Percentiles rank a stretch among this genome's conserved stretches.
Conservation (phyloP, 176 grass and related monocot species). For the Hordeum marinum region DNA sequence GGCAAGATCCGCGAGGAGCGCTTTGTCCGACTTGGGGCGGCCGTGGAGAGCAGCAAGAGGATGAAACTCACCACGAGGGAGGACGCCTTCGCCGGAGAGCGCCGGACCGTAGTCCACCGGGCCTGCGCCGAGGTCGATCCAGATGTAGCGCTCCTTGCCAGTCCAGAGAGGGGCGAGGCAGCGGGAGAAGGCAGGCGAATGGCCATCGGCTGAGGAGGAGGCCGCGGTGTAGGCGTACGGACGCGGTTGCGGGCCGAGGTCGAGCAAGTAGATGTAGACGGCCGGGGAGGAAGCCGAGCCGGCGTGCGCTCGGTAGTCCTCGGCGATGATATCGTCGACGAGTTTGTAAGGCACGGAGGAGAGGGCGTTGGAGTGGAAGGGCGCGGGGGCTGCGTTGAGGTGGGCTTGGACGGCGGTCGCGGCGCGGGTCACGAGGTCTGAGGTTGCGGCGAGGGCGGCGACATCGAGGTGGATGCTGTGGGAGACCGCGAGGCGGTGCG, state of each 20-base stretch:
- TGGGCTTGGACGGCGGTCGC: constrained; percentile 35
- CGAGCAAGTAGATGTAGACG: constrained; percentile 88
- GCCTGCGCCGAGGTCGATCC: constrained; percentile 84
- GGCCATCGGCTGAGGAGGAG: constrained; percentile 20
- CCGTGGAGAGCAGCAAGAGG: constrained; percentile 79
- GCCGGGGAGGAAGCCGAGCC: constrained; percentile 36
- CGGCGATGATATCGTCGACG: constrained; percentile 53
- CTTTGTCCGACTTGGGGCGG: constrained; percentile 68
- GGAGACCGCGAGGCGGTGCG: constrained; percentile 50
- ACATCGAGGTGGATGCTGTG: constrained; percentile 45
- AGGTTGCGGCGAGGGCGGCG: constrained; percentile 18
- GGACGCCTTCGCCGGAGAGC: constrained; percentile 80
- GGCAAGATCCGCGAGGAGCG: constrained; percentile 56
- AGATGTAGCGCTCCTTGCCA: constrained; percentile 87
- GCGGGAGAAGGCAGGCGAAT: constrained; percentile 57
- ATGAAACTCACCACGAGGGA: constrained; percentile 94
- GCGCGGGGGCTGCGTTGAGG: constrained; percentile 41
- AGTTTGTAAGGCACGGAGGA: constrained; percentile 70
- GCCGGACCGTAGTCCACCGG: constrained; percentile 86
- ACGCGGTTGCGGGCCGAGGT: constrained; percentile 58
- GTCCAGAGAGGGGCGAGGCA: constrained; percentile 81
- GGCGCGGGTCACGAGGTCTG: constrained; percentile 10
- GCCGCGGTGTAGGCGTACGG: constrained; percentile 73
- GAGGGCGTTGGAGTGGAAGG: constrained; percentile 57
- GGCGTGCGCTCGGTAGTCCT: constrained; percentile 52